Evolutionary conservation across 2,329 filamentous ascomycete genomes (phyloP).

Genomic region (Scorias spongiosa): DNA sequence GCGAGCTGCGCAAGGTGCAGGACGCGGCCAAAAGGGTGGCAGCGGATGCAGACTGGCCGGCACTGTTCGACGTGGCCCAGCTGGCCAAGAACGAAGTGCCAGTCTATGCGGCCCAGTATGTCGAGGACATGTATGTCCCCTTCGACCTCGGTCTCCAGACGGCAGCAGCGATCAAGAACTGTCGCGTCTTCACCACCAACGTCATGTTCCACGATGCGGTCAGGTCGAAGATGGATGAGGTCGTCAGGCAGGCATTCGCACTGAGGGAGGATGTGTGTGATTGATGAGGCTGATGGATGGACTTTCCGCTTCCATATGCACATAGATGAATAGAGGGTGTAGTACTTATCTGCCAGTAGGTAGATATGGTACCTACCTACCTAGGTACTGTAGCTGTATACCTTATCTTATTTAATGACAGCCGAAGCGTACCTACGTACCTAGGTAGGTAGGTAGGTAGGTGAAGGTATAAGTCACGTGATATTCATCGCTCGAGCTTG

Average conservation of each 20-base stretch:
- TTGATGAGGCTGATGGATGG: conserved; percentile 12
- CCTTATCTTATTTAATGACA: no score
- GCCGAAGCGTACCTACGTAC: no score
- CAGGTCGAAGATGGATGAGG: conserved; percentile 55
- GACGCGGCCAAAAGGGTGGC: conserved; percentile 59
- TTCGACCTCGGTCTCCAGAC: conserved; percentile 59
- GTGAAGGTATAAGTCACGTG: no score
- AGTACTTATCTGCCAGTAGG: no score
- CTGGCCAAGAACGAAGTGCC: conserved; percentile 66
- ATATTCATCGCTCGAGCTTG: no score
- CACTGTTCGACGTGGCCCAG: conserved; percentile 60
- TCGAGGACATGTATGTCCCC: conserved; percentile 90
- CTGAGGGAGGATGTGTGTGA: conserved; percentile 57
- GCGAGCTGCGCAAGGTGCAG: conserved; percentile 55
- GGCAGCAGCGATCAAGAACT: conserved; percentile 56
- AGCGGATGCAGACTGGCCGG: conserved; percentile 51
- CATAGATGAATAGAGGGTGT: no score
- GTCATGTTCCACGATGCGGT: conserved; percentile 76
- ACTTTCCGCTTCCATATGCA: no score
- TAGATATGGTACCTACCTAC: no score
- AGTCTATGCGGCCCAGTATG: conserved; percentile 67
- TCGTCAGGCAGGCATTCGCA: conserved; percentile 60
- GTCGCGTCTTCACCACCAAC: conserved; percentile 75
- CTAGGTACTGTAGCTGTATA: no score
- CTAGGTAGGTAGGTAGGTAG: no score